Evolutionary conservation across 345 rosid species (phyloP), one percentile per base, ranked within the genome.

Genomic region (Salix suchowensis): DNA sequence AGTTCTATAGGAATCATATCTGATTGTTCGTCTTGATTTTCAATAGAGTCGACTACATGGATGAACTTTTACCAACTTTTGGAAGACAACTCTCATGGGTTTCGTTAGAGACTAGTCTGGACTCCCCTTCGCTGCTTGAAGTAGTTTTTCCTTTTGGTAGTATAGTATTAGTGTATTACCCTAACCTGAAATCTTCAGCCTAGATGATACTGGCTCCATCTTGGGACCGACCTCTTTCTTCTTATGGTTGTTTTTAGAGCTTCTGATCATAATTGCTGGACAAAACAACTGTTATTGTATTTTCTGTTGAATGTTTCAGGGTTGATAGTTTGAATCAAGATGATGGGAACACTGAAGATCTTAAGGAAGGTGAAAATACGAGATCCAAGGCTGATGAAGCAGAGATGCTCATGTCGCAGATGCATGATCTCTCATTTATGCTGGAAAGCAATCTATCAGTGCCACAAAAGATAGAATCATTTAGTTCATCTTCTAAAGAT

Each of bases 391-490:
- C 66, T 21, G 81, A 84, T 70, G 83, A 81, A 32, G 83, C 80
- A 24, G 88, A 91, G 81, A 84, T 46, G 44, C 71, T 91, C 65
- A 85, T 92, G 80, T 89, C 92, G 26, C 93, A 89, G 89, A 91
- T 90, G 95, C 97, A 89, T 79, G 97, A 91, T 82, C 92, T 94
- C 67, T 94, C 95, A 14, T 92, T 94, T 82, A 94, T 94, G 97
- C 91, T 90, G 7, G 91, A 87, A 69, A 89, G 77, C 62, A 74
- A 83, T 74, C 92, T 92, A 62, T 85, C 91, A 50, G 42, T 91
- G 19, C 94, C 97, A 19, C 79, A 82, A 64, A 74, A 78, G 44
- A 52, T 23, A 37, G 70, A 76, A 66, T 58, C 42, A 68, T 69
- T 58, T 71, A 14, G 44, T 75, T 42, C 69, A n/a, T 24, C 65